Conservation (phyloP, 2,329 filamentous ascomycete species). For the Penicillium crustosum region DNA sequence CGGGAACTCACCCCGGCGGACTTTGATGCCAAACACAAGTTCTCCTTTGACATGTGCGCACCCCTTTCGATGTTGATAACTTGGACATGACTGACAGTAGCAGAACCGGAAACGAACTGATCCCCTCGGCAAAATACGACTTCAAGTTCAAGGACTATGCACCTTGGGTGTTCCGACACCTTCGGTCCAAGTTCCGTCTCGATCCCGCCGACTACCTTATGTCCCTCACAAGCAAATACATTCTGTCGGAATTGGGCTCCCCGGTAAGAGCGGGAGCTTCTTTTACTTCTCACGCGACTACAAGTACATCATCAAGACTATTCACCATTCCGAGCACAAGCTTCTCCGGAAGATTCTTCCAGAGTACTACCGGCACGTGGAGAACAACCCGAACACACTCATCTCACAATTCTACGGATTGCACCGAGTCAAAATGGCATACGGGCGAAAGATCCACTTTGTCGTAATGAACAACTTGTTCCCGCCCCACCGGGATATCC, state of each 20-base stretch:
- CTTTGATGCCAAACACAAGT: slow-evolving; percentile 93
- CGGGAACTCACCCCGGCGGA: slow-evolving; percentile 85
- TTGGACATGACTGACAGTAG: slow-evolving; percentile 35
- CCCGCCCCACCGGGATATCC: slow-evolving; percentile 93
- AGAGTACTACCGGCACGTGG: slow-evolving; percentile 92
- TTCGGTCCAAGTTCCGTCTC: slow-evolving; percentile 82
- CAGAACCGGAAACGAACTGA: slow-evolving; percentile 92
- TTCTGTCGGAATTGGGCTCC: slow-evolving; percentile 92
- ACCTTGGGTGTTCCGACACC: slow-evolving; percentile 96
- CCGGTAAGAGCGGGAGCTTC: slow-evolving; percentile 97
- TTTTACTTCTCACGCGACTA: slow-evolving; percentile 99
- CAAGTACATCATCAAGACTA: slow-evolving; percentile 99
- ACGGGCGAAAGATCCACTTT: slow-evolving; percentile 97
- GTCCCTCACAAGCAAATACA: slow-evolving; percentile 98
- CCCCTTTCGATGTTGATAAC: slow-evolving; percentile 20
- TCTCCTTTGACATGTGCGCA: slow-evolving; percentile 92
- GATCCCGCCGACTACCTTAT: slow-evolving; percentile 98
- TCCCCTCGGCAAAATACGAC: slow-evolving; percentile 97
- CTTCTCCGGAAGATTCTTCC: slow-evolving; percentile 56
- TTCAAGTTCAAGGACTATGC: slow-evolving; percentile 99
- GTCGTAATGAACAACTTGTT: slow-evolving; percentile 99
- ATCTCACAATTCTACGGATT: slow-evolving; percentile 97
- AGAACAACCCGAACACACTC: slow-evolving; percentile 90
- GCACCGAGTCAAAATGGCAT: slow-evolving; percentile 96
- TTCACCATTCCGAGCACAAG: slow-evolving; percentile 80